phyloP scores from a whole-genome alignment of 2,329 filamentous ascomycete genomes.

The Colletotrichum navitas region DNA sequence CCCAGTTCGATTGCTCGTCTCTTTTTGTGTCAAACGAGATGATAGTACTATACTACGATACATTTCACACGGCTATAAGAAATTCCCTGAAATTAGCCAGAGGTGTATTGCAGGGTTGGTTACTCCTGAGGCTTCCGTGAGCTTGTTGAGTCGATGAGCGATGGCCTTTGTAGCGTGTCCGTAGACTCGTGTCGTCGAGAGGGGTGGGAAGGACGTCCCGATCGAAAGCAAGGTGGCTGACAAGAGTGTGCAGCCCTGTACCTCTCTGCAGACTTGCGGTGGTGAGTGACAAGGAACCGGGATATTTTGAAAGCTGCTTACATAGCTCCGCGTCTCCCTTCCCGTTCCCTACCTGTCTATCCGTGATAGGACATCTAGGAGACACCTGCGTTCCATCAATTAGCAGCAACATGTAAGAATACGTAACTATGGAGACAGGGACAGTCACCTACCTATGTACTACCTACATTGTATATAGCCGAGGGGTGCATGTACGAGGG shows the following conservation, averaged over 20 bases:
- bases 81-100: constrained; percentile 14
- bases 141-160: background rate
- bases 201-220: background rate
- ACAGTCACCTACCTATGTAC: background rate
- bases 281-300: background rate
- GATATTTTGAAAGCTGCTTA: constrained; percentile 19
- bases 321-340: constrained; percentile 28
- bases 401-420: background rate
- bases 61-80: constrained; percentile 19
- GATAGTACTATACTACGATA: constrained; percentile 16
- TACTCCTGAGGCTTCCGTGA: background rate
- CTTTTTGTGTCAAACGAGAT: constrained; percentile 35
- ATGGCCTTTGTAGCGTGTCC: background rate
- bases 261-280: background rate
- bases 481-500: constrained; percentile 8
- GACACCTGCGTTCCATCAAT: constrained; percentile 11
- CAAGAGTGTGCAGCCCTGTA: background rate
- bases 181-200: background rate
- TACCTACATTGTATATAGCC: background rate
- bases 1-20: constrained; percentile 25
- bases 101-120: background rate
- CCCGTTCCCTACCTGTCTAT: constrained; percentile 20
- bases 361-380: constrained; percentile 4
- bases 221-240: background rate
- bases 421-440: constrained; percentile 15